Evolutionary conservation across 2,329 filamentous ascomycete species (phyloP).

Genomic region (Hypoxylon sp.): DNA sequence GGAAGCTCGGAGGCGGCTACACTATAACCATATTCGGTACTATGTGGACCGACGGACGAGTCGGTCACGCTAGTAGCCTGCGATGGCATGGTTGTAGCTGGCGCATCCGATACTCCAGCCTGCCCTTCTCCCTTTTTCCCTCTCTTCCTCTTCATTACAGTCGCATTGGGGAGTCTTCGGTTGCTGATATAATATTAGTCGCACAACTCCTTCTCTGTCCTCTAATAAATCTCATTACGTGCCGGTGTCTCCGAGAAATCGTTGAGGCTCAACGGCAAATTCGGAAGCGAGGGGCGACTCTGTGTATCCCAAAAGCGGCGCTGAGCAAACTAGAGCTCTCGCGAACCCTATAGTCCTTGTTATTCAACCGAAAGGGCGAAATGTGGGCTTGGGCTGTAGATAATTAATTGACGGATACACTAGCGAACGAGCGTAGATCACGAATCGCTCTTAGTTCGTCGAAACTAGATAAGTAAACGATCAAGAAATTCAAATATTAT

Average conservation of each 20-base stretch:
- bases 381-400: conserved; percentile 6
- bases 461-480: conserved; percentile 10
- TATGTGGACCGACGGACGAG: conserved; percentile 48
- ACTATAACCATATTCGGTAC: conserved; percentile 39
- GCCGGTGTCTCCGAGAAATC: conserved; percentile 40
- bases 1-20: conserved; percentile 46
- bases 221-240: conserved; percentile 47
- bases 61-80: conserved; percentile 47
- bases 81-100: conserved; percentile 48
- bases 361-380: conserved; percentile 9
- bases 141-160: conserved; percentile 43
- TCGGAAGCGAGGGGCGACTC: conserved; percentile 22
- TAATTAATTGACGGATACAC: conserved; percentile 20
- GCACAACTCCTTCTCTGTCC: conserved; percentile 36
- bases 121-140: conserved; percentile 34
- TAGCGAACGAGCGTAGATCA: conserved; percentile 18
- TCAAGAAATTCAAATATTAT: conserved; percentile 11
- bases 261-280: conserved; percentile 20
- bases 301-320: conserved; percentile 11
- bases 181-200: conserved; percentile 43
- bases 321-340: conserved; percentile 1
- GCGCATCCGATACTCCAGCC: conserved; percentile 32
- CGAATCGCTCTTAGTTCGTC: conserved; percentile 16
- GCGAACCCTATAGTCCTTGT: conserved; percentile 3
- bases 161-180: conserved; percentile 31